Evolutionary conservation across 2,329 filamentous ascomycete genomes (phyloP).

Genomic region (Fusarium camptoceras): DNA sequence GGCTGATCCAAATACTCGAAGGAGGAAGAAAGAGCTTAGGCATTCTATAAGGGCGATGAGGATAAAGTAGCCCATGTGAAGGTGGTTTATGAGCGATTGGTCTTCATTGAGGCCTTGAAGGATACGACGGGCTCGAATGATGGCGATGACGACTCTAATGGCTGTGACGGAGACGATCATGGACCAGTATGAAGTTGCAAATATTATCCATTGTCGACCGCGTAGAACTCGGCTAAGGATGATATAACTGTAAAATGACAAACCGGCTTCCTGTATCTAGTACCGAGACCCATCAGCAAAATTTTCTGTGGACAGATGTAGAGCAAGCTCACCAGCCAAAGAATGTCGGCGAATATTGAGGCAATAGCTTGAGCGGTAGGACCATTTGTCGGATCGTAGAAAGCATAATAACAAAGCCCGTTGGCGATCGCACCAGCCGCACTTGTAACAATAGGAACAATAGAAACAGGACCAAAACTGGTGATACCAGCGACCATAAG

Average conservation of each 20-base stretch:
- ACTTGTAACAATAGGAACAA: slow-evolving; percentile 56
- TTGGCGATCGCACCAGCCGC: slow-evolving; percentile 56
- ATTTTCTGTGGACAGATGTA: fast-evolving
- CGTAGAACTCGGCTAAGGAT: slow-evolving; percentile 64
- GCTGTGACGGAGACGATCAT: slow-evolving; percentile 65
- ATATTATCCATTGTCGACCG: slow-evolving; percentile 56
- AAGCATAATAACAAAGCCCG: slow-evolving; percentile 58
- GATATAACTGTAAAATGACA: slow-evolving; percentile 63
- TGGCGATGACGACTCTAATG: slow-evolving; percentile 58
- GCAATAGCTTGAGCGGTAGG: slow-evolving; percentile 49
- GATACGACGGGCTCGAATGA: slow-evolving; percentile 49
- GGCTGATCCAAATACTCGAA: slow-evolving; percentile 53
- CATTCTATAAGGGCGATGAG: slow-evolving; percentile 56
- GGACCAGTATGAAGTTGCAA: slow-evolving; percentile 66
- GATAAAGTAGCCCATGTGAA: slow-evolving; percentile 58
- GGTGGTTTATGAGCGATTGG: slow-evolving; percentile 51
- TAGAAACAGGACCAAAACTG: slow-evolving; percentile 52
- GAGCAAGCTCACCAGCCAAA: slow-evolving; percentile 53
- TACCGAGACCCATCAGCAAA: background rate
- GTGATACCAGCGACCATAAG: slow-evolving; percentile 55
- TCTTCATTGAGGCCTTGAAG: slow-evolving; percentile 37
- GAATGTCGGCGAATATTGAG: slow-evolving; percentile 54
- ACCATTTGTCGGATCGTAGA: slow-evolving; percentile 48
- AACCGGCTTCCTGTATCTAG: slow-evolving; percentile 58
- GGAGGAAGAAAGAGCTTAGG: slow-evolving; percentile 54